Evolutionary conservation across 1,139 yeast genomes (phyloP).

Genomic region (Diutina neorugosa): DNA sequence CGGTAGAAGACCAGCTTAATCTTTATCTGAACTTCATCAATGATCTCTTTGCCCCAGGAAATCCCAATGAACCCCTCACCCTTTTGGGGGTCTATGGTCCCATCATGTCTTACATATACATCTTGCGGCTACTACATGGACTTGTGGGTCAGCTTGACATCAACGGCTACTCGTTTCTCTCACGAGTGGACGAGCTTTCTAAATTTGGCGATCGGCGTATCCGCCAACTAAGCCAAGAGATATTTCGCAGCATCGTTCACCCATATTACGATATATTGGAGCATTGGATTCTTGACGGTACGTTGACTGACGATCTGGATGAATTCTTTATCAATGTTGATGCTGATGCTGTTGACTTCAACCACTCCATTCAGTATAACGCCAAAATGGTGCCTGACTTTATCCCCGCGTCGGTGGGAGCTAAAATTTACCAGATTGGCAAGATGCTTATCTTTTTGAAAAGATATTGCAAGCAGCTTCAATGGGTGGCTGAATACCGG

Average conservation of each 20-base stretch:
- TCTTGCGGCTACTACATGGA: constrained; percentile 43
- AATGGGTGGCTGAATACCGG: constrained; percentile 39
- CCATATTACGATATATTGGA: constrained; percentile 56
- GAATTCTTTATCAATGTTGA: constrained; percentile 57
- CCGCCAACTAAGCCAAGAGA: constrained; percentile 23
- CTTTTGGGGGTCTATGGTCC: constrained; percentile 31
- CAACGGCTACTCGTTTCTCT: constrained; percentile 46
- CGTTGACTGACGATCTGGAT: constrained; percentile 35
- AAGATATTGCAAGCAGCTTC: constrained; percentile 45
- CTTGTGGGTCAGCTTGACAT: constrained; percentile 23
- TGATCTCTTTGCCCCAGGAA: constrained; percentile 22
- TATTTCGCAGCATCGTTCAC: constrained; percentile 37
- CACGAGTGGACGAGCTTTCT: constrained; percentile 37
- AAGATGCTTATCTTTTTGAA: constrained; percentile 61
- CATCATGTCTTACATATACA: constrained; percentile 38
- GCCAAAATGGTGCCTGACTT: constrained; percentile 48
- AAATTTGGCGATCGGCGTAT: constrained; percentile 55
- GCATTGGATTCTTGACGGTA: constrained; percentile 65
- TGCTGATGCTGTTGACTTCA: constrained; percentile 17
- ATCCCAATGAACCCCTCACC: constrained; percentile 11
- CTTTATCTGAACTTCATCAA: constrained; percentile 47
- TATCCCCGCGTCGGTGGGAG: constrained; percentile 28
- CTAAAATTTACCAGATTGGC: constrained; percentile 63
- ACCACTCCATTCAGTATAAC: constrained; percentile 22
- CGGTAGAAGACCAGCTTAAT: constrained; percentile 39